A percentile compares a stretch with the other conserved stretches of the same genome.
phyloP scores from a whole-genome alignment of 768 basidiomycete species.

The Xerocomus potaroensis region DNA sequence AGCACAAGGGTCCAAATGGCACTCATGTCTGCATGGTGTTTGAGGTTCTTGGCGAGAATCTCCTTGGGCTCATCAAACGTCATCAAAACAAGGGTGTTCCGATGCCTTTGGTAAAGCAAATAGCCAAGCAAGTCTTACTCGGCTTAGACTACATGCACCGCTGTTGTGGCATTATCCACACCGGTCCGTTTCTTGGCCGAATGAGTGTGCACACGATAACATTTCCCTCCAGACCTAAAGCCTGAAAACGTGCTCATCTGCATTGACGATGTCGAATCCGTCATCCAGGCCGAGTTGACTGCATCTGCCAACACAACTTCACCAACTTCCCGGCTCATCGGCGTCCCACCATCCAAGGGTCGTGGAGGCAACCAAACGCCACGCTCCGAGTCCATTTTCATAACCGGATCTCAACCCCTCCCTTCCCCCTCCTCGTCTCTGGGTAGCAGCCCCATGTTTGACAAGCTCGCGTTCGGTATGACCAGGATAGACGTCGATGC shows the following conservation, averaged over 20 bases:
- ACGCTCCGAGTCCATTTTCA: constrained; percentile 72
- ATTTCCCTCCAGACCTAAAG: constrained; percentile 68
- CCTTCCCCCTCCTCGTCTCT: constrained; percentile 80
- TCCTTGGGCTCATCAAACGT: constrained; percentile 93
- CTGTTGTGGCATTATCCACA: constrained; percentile 96
- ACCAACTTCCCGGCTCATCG: constrained; percentile 65
- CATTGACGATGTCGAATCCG: constrained; percentile 94
- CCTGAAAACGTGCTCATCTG: constrained; percentile 97
- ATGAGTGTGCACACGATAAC: constrained; percentile 4
- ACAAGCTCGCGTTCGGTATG: constrained; percentile 92
- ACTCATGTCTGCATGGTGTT: constrained; percentile 99
- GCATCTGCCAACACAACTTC: constrained; percentile 32
- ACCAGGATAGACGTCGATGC: constrained; percentile 67
- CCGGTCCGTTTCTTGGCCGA: constrained; percentile 43
- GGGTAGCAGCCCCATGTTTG: constrained; percentile 66
- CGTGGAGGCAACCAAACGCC: constrained; percentile 97
- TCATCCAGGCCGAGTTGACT: constrained; percentile 81
- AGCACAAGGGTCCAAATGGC: constrained; percentile 94
- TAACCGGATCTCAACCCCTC: constrained; percentile 90
- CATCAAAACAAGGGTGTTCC: constrained; percentile 99
- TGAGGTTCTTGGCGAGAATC: constrained; percentile 95
- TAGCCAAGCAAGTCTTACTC: constrained; percentile 92
- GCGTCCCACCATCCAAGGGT: constrained; percentile 90
- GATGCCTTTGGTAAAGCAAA: constrained; percentile 88
- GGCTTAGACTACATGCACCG: constrained; percentile 98